Conservation (phyloP, 2,329 filamentous ascomycete genomes). For the Cladosporium sp. region DNA sequence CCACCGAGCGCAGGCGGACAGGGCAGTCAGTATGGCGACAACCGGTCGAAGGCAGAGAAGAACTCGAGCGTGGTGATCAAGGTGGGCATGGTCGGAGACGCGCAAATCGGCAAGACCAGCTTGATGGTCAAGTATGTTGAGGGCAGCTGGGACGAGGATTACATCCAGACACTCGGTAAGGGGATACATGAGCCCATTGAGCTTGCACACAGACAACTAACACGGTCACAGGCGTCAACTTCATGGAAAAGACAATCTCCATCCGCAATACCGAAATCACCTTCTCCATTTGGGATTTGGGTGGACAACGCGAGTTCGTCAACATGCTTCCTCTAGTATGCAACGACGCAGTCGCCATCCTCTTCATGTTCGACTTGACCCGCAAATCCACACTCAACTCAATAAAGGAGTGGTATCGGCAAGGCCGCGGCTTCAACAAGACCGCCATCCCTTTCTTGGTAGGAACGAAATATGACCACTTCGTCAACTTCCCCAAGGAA, state of each 20-base stretch:
- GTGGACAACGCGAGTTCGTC: constrained; percentile 97
- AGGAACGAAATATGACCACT: constrained; percentile 98
- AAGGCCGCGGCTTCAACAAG: constrained; percentile 98
- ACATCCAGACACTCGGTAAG: constrained; percentile 91
- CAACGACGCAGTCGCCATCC: constrained; percentile 96
- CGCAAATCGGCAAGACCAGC: constrained; percentile 98
- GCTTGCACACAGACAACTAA: constrained; percentile 21
- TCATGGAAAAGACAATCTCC: constrained; percentile 99
- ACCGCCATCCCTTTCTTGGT: constrained; percentile 98
- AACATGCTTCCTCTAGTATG: constrained; percentile 99
- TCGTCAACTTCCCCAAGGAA: constrained; percentile 96
- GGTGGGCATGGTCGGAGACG: constrained; percentile 98
- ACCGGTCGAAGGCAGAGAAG: constrained; percentile 45
- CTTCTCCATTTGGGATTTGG: constrained; percentile 98
- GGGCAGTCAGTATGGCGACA: constrained; percentile 35
- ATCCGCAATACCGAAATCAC: constrained; percentile 99
- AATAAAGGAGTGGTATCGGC: constrained; percentile 99
- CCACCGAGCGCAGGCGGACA: constrained; percentile 35
- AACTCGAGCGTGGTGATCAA: constrained; percentile 87
- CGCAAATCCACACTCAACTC: constrained; percentile 96
- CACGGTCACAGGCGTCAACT: constrained; percentile 76
- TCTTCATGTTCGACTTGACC: constrained; percentile 98
- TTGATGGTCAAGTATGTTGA: constrained; percentile 99
- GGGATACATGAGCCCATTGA: background rate
- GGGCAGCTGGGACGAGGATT: constrained; percentile 99